Percentiles rank a stretch among this genome's conserved stretches.
These are phyloP conservation scores for Macrotyloma uniflorum DNA, from an alignment of 306 rosid genomes.

Conservation along the genomic window DNA sequence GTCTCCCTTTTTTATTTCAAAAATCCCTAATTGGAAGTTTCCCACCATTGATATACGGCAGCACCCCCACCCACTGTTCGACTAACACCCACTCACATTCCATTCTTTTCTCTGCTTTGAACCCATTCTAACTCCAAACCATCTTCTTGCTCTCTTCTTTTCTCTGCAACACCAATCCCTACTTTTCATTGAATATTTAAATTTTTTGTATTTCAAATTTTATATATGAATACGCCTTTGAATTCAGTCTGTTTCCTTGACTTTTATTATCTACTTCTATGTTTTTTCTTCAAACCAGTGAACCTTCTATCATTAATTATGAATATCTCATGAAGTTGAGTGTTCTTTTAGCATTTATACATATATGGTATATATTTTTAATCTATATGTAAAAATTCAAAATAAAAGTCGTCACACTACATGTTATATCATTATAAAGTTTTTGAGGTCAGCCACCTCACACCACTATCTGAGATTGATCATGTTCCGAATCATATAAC, in stretches of 20 bases:
- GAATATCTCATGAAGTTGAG: background rate
- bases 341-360: background rate
- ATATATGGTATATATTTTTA: background rate
- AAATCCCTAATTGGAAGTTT: background rate
- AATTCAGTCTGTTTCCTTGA: background rate
- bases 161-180: background rate
- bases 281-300: background rate
- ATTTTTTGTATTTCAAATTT: background rate
- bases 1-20: background rate
- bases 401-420: background rate
- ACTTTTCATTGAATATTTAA: background rate
- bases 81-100: background rate
- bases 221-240: background rate
- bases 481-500: background rate
- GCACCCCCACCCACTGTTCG: background rate
- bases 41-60: background rate
- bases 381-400: background rate
- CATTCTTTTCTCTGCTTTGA: background rate
- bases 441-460: too few species aligned
- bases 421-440: too few species aligned
- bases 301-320: background rate
- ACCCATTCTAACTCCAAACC: background rate
- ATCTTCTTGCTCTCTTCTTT: background rate
- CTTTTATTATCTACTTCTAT: background rate
- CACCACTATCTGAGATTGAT: background rate